Evolutionary conservation across 495 filamentous ascomycete species (phyloP).

Genomic region (Viridothelium virens): DNA sequence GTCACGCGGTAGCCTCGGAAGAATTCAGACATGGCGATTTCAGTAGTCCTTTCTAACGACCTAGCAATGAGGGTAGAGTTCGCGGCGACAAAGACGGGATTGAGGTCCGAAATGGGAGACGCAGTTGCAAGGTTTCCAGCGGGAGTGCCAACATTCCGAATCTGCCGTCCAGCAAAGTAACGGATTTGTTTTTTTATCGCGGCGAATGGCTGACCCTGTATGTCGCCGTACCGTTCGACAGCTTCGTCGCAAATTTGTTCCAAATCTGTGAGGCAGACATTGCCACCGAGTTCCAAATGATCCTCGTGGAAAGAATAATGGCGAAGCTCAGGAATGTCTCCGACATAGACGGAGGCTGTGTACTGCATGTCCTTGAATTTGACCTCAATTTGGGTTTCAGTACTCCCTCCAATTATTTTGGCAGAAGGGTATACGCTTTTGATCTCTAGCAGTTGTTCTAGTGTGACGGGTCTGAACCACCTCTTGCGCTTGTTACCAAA

Average conservation of each 20-base stretch:
- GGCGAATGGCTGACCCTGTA: conserved; percentile 61
- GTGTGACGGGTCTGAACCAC: conserved; percentile 84
- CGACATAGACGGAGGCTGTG: conserved; percentile 79
- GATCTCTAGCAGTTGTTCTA: conserved; percentile 84
- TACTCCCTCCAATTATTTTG: conserved; percentile 92
- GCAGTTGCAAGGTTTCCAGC: conserved; percentile 93
- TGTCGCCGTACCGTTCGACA: conserved; percentile 67
- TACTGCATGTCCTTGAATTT: conserved; percentile 97
- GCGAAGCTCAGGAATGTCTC: conserved; percentile 82
- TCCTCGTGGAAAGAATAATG: conserved; percentile 73
- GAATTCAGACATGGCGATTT: conserved; percentile 86
- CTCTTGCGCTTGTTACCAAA: conserved; percentile 92
- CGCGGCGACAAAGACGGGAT: conserved; percentile 86
- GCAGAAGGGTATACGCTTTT: conserved; percentile 76
- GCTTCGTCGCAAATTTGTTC: conserved; percentile 68
- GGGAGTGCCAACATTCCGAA: conserved; percentile 92
- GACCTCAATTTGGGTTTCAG: conserved; percentile 95
- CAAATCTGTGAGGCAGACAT: conserved; percentile 80
- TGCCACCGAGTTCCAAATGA: conserved; percentile 80
- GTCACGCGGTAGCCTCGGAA: conserved; percentile 88
- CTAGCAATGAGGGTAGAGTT: conserved; percentile 75
- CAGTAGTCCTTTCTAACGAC: conserved; percentile 56
- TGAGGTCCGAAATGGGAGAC: conserved; percentile 92
- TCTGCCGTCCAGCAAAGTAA: conserved; percentile 94
- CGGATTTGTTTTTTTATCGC: conserved; percentile 71